These are phyloP conservation scores for Schizochytrium sp. DNA, from an alignment of 108 stramenopile species.

Conservation along the genomic window DNA sequence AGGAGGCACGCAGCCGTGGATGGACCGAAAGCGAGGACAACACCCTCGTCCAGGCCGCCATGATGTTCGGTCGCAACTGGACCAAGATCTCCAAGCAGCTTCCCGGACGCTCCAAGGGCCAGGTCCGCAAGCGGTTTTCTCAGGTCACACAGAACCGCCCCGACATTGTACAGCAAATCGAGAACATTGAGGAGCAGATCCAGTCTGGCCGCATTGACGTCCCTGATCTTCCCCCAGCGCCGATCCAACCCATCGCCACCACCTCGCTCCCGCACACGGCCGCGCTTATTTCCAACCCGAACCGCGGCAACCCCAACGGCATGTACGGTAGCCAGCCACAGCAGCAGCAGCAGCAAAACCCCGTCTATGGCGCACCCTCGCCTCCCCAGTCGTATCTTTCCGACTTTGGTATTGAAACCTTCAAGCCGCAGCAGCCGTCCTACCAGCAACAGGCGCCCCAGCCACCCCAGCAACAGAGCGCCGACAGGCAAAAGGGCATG, in stretches of 20 bases:
- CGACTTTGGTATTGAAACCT: background rate
- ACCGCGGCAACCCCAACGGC: background rate
- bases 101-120: background rate
- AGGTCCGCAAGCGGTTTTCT: slow-evolving; percentile 13
- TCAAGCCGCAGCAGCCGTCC: background rate
- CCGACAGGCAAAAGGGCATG: slow-evolving; percentile 15
- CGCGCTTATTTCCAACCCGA: background rate
- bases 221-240: background rate
- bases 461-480: background rate
- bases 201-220: background rate
- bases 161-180: background rate
- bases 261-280: background rate
- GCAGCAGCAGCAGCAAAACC: background rate
- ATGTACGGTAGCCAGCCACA: background rate
- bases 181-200: slow-evolving; percentile 1
- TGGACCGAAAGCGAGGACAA: slow-evolving; percentile 3
- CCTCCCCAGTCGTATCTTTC: background rate
- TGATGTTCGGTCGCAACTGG: slow-evolving; percentile 17
- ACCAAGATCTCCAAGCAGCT: slow-evolving; percentile 19
- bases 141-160: background rate
- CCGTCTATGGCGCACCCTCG: too few species aligned
- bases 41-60: background rate
- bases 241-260: background rate
- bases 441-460: too few species aligned
- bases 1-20: background rate